These are phyloP conservation scores for Trifolium subterraneum DNA, from an alignment of 306 rosid species.

Conservation along the genomic window DNA sequence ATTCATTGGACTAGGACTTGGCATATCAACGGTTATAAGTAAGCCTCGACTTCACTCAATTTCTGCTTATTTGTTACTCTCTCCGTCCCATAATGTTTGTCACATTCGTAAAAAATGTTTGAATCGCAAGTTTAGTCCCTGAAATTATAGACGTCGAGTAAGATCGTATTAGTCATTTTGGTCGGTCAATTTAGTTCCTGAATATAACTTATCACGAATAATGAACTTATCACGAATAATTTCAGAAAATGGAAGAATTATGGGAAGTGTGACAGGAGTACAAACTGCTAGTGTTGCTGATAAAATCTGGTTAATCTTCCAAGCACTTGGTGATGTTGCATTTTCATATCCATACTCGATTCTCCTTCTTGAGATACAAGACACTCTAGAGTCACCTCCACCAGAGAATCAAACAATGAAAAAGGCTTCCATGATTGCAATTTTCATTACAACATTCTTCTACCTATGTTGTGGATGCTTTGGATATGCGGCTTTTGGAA, in stretches of 20 bases:
- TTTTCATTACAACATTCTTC: conserved; percentile 80
- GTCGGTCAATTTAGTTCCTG: neutral
- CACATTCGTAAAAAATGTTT: neutral
- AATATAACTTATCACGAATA: neutral
- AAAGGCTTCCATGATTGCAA: conserved; percentile 69
- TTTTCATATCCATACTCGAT: conserved; percentile 83
- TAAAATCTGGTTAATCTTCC: conserved; percentile 68
- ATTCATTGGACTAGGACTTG: conserved; percentile 81
- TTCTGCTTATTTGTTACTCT: neutral
- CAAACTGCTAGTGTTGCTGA: conserved; percentile 48
- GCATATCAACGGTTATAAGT: conserved; percentile 65
- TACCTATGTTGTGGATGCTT: conserved; percentile 90
- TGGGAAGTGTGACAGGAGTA: conserved; percentile 72
- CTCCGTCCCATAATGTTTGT: neutral
- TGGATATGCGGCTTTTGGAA: conserved; percentile 92
- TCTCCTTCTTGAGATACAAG: conserved; percentile 87
- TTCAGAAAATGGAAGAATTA: conserved; percentile 76
- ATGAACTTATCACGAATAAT: neutral
- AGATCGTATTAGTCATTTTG: neutral
- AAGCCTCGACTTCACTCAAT: conserved; percentile 23
- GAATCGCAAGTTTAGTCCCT: neutral
- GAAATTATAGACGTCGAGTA: neutral
- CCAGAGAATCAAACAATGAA: conserved; percentile 85
- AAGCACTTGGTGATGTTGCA: conserved; percentile 85
- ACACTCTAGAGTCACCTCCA: conserved; percentile 83